Percentiles rank a stretch among this genome's conserved stretches.
These are phyloP conservation scores for Sicyos baderoa DNA, from an alignment of 306 rosid genomes.

Conservation along the genomic window DNA sequence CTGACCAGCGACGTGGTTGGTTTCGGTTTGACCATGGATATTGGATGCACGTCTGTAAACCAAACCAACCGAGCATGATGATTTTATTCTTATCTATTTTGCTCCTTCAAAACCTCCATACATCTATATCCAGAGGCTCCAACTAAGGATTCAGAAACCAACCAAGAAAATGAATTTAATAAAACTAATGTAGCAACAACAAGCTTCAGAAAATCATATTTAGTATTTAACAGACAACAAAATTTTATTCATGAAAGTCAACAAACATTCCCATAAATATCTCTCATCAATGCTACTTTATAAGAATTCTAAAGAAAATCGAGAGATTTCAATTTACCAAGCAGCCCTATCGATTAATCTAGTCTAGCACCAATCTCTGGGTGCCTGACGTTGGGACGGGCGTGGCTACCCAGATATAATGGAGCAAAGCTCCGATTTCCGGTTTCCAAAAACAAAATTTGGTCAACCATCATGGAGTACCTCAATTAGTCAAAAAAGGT, in stretches of 20 bases:
- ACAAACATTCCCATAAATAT: background rate
- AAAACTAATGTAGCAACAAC: background rate
- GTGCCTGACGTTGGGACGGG: too few relatives aligned
- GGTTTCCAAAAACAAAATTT: background rate
- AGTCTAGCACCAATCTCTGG: background rate
- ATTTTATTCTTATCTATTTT: too few relatives aligned
- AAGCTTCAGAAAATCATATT: background rate
- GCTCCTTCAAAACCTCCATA: too few relatives aligned
- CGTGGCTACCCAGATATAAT: too few relatives aligned
- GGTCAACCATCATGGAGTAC: too few relatives aligned
- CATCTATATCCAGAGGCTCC: conserved; percentile 3
- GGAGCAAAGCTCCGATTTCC: conserved; percentile 28
- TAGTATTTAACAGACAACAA: background rate
- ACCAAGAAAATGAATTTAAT: background rate
- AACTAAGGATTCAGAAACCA: background rate
- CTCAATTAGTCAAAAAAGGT: too few relatives aligned
- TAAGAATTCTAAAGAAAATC: background rate
- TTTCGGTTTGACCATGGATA: too few relatives aligned
- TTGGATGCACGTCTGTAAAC: too few relatives aligned
- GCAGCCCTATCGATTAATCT: background rate
- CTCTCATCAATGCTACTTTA: background rate
- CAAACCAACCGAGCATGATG: too few relatives aligned
- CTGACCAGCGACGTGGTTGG: too few relatives aligned
- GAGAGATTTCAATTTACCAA: background rate
- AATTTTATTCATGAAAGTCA: background rate